phyloP scores from a whole-genome alignment of 1,139 yeast genomes.

The Yamadazyma atlantica region DNA sequence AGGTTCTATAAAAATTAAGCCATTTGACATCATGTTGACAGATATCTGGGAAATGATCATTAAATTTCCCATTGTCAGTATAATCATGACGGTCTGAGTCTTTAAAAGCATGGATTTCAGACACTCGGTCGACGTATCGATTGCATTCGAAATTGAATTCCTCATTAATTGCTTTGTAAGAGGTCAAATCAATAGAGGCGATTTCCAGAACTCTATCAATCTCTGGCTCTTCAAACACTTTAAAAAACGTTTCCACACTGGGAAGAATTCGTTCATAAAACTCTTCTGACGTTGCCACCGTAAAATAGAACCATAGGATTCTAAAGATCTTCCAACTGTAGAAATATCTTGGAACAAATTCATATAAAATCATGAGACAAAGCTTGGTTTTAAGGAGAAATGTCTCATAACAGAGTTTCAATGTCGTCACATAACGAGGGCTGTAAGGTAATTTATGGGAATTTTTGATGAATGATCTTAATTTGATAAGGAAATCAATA shows the following conservation, averaged over 20 bases:
- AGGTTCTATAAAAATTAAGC: slow-evolving; percentile 6
- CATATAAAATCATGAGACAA: slow-evolving; percentile 1
- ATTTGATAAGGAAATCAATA: slow-evolving; percentile 4
- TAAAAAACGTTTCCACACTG: neutral
- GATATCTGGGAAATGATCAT: slow-evolving; percentile 1
- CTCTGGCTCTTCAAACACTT: neutral
- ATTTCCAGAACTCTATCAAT: neutral
- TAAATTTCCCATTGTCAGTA: neutral
- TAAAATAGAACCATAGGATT: slow-evolving; percentile 1
- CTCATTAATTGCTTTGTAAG: neutral
- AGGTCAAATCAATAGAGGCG: neutral
- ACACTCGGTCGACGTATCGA: neutral
- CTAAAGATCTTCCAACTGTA: slow-evolving; percentile 7
- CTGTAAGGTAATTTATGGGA: neutral
- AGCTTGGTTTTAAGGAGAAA: neutral
- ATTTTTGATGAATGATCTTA: slow-evolving; percentile 1
- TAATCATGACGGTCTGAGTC: neutral
- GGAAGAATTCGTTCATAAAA: slow-evolving; percentile 1
- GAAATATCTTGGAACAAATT: slow-evolving; percentile 3
- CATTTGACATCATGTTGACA: slow-evolving; percentile 4
- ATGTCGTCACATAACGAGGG: neutral
- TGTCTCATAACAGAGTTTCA: neutral
- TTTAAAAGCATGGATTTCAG: neutral
- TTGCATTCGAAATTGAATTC: neutral
- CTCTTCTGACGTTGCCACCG: neutral